Evolutionary conservation across 805 yeast species (phyloP), one percentile per base, ranked within the genome.

Genomic region (Kodamaea kakaduensis): DNA sequence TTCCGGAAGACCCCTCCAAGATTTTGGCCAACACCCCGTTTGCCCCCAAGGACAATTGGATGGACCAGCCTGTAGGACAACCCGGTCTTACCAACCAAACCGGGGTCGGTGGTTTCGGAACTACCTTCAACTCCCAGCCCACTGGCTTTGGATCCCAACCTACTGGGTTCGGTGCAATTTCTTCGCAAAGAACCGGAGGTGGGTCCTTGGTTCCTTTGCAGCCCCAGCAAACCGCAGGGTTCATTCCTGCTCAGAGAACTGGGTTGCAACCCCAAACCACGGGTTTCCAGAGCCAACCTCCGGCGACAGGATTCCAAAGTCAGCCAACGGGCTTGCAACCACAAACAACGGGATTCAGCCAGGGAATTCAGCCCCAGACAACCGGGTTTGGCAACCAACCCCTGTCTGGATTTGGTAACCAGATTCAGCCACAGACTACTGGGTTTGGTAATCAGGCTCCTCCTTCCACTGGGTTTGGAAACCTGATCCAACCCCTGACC

Each of bases 151-250:
- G 34, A 9, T 40, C 68, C 3, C 77, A 69, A 45, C 52, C 50
- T 9, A 63, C 69, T 2, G 69, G 71, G 1, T 35, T 29, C 16
- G 50, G 48, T 9, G 36, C 30, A 10, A 52, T 52, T 38, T 48
- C 51, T 13, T 47, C 66, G 7, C 77, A 69, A 44, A 52, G 65
- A 37, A 68, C 75, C 6, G 76, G 77, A 2, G 70, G 71, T 4
- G 70, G 70, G 4, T 46, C 66, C 15, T 55, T 64, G 49, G 47
- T 62, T 49, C 64, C 75, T 9, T 63, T 77, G 34, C 79, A 71
- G 43, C 76, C 84, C 10, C 90, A 82, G 54, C 75, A 75, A 42
- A 83, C 93, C 3, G 86, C 89, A 5, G 65, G 75, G n/a, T 66
- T 76, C 25, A 69, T 78, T 31, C 75, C 82, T 5, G 52, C 64